Evolutionary conservation across 2,329 filamentous ascomycete species (phyloP).

Genomic region (Cladosporium sp.): DNA sequence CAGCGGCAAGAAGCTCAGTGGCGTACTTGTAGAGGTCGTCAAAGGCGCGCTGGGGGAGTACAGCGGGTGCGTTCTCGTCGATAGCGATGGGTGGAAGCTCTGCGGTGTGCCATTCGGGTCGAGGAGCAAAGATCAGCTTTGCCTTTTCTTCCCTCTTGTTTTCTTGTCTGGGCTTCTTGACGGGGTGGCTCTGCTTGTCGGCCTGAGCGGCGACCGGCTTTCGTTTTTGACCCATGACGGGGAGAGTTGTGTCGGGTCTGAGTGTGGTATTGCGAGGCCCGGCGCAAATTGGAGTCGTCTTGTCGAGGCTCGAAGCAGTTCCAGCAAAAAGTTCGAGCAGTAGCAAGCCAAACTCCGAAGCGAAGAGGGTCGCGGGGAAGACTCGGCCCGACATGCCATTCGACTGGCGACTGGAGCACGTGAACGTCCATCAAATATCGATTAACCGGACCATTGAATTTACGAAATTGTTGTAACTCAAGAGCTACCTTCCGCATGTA

Average conservation of each 20-base stretch:
- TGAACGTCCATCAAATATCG: neutral
- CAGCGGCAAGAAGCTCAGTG: slow-evolving; percentile 70
- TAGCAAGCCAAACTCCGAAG: neutral
- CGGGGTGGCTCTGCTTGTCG: slow-evolving; percentile 24
- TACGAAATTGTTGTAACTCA: neutral
- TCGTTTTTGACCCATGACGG: slow-evolving; percentile 39
- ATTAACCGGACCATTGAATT: neutral
- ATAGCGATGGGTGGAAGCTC: slow-evolving; percentile 54
- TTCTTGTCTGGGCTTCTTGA: slow-evolving; percentile 26
- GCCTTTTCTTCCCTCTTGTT: slow-evolving; percentile 28
- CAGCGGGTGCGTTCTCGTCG: slow-evolving; percentile 23
- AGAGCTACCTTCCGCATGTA: slow-evolving; percentile 9
- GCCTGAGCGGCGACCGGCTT: slow-evolving; percentile 32
- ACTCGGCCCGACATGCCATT: neutral
- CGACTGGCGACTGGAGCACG: neutral
- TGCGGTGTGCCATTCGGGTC: slow-evolving; percentile 68
- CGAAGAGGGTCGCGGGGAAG: slow-evolving; percentile 5
- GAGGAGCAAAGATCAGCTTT: slow-evolving; percentile 52
- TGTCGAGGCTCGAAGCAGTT: slow-evolving; percentile 3
- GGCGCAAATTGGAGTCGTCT: slow-evolving; percentile 9
- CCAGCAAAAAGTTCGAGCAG: slow-evolving; percentile 7
- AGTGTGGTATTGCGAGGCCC: neutral
- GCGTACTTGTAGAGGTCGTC: slow-evolving; percentile 69
- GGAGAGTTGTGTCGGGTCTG: neutral
- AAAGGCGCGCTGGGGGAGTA: slow-evolving; percentile 50